Conservation (phyloP, 148 eudicot genomes). For the Camellia sinensis region DNA sequence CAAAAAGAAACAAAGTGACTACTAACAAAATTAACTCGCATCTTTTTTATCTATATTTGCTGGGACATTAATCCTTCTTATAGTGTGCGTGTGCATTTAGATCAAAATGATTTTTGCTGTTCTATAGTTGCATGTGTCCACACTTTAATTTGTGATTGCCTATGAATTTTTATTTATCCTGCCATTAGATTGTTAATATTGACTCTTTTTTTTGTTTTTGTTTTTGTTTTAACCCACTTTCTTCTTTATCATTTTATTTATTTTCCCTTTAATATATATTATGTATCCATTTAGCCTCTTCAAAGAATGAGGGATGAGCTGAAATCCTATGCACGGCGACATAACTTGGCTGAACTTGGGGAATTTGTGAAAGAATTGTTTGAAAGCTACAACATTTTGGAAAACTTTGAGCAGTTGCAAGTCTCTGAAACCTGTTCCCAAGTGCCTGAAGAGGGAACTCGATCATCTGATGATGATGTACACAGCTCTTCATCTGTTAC, state of each 20-base stretch:
- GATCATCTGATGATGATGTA: constrained; percentile 56
- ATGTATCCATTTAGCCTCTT: constrained; percentile 41
- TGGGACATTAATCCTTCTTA: not conserved
- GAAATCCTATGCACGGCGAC: constrained; percentile 50
- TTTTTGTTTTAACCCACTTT: not conserved
- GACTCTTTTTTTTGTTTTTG: not conserved
- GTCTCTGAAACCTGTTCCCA: constrained; percentile 60
- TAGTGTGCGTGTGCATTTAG: not conserved
- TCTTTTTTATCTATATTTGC: not conserved
- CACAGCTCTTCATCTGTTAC: constrained; percentile 49
- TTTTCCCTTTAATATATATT: not conserved
- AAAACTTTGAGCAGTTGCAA: constrained; percentile 59
- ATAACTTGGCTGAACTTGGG: constrained; percentile 59
- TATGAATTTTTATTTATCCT: not conserved
- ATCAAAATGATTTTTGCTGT: not conserved
- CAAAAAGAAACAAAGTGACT: not conserved
- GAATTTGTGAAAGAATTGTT: constrained; percentile 51
- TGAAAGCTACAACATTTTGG: constrained; percentile 60
- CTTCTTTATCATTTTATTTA: not conserved
- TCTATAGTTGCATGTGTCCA: not conserved
- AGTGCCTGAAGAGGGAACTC: constrained; percentile 45
- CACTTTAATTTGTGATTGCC: not conserved
- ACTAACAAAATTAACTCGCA: not conserved
- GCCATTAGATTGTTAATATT: not conserved
- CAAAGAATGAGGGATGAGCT: constrained; percentile 78